Base-by-base conservation (phyloP, 2,329 filamentous ascomycete species). In the Cryoendolithus antarcticus region DNA sequence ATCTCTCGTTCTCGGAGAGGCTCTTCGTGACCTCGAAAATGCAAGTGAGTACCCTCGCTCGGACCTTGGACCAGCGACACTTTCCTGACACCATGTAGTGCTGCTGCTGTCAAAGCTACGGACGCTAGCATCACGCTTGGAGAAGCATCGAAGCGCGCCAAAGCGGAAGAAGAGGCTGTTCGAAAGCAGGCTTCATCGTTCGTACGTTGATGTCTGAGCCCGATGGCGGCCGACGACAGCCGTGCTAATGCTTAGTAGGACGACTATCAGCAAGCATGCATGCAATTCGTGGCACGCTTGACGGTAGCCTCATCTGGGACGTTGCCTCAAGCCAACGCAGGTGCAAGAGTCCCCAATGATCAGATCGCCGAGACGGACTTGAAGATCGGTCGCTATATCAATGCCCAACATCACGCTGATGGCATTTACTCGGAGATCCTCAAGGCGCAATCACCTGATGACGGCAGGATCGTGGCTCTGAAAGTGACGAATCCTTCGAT, bases 341-440 rank as follows among this genome's bases (percentile, higher is more conserved):
- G 24, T 27, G 24, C 24, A 27, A 27, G 4, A 27, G 24, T 27
- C 4, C 7, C 24, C 24, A 27, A 27, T 27, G 24, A 27, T 27
- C 24, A 27, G 24, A 27, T 27, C 24, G 7, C 24, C 24, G 24
- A 27, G 24, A 27, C 7, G 4, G 24, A 27, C 24, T 27, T 8
- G 24, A 27, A 52, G 40, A 67, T 80, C 44, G 77, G 77, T 3
- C 61, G 60, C 19, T 80, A 77, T 54, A 61, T 61, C 32, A 68
- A 71, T 45, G 75, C 73, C 34, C 58, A 67, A 12, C 72, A 75
- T 57, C 65, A 72, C 51, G 65, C 63, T 42, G 70, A 75, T 46
- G 91, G 91, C 12, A 67, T 89, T 9, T 91, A 86, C 45, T 91
- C 89, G 11, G 75, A 80, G 40, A 77, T 98, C 37, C 96, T 88